Evolutionary conservation across 148 eudicot genomes (phyloP), one percentile per base, ranked within the genome.

Genomic region (Chenopodium album): DNA sequence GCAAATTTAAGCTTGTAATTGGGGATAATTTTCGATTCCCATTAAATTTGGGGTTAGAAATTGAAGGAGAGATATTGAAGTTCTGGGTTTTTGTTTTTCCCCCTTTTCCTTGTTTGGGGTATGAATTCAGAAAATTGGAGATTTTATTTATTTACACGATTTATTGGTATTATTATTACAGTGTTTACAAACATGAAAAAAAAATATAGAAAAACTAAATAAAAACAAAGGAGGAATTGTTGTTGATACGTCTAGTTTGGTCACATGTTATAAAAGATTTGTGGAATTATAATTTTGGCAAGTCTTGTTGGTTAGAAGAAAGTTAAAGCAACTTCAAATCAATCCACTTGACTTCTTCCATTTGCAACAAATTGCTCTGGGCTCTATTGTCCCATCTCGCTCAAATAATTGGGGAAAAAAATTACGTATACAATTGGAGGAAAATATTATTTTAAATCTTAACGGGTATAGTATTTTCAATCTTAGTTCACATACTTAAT

Each of bases 281-380:
- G 73, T 32, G 44, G 81, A 41, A 5, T 41, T 41, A 5, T 41
- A 41, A 41, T 47, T 41, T 81, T 32, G 60, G 3, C 26, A 66
- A 59, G 20, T 69, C 28, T 8, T n/a, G 37, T 20, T 26, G 9
- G 20, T 10, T 3, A 54, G 28, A 46, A 17, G 71, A 73, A 41
- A n/a, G 31, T 44, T 28, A 13, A 79, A 79, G 65, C 47, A 78
- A 79, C 81, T 67, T 47, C 73, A 68, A 41, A 10, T 78, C 80
- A 64, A 63, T n/a, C 52, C 20, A 47, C 41, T 73, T 73, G 76
- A 50, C 26, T 32, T 50, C 19, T 8, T 65, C 44, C 7, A 41
- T 41, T 41, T 41, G 44, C 44, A 41, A 41, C 44, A 41, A 41
- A 5, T 4, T 41, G 44, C 44, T 41, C 8, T 41, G 44, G 44